Conservation (phyloP, 2,329 filamentous ascomycete genomes). For the Fusarium chlamydosporum region DNA sequence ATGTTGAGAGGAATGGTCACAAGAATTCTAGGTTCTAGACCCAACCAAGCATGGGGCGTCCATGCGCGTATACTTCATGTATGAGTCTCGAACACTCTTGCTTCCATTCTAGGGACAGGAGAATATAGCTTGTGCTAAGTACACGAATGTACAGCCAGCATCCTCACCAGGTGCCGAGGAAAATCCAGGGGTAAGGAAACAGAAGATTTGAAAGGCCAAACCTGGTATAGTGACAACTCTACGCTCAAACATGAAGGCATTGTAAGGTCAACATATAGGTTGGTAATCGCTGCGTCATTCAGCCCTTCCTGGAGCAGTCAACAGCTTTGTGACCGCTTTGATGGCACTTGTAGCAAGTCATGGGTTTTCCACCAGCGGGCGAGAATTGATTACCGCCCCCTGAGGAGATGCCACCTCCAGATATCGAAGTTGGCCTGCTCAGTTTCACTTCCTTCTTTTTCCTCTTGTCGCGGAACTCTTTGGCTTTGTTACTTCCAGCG, state of each 20-base stretch:
- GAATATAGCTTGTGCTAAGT: not conserved
- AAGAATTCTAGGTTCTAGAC: not conserved
- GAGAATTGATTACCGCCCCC: slow-evolving; percentile 49
- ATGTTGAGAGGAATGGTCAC: not conserved
- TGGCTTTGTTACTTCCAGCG: slow-evolving; percentile 53
- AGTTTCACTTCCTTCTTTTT: slow-evolving; percentile 77
- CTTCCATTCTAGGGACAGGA: not conserved
- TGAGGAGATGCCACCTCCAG: slow-evolving; percentile 63
- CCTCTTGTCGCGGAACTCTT: slow-evolving; percentile 70
- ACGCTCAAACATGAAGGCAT: not conserved
- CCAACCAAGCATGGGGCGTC: not conserved
- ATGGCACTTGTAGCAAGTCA: slow-evolving; percentile 73
- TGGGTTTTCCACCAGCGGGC: slow-evolving; percentile 44
- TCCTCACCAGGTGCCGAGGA: not conserved
- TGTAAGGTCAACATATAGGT: not conserved
- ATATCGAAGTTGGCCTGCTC: slow-evolving; percentile 72
- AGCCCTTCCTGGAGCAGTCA: slow-evolving; percentile 64
- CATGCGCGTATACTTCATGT: not conserved
- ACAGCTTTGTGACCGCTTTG: slow-evolving; percentile 71
- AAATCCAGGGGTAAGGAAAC: not conserved
- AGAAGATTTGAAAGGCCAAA: slow-evolving; percentile 1
- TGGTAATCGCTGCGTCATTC: slow-evolving; percentile 8
- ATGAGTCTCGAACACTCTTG: not conserved
- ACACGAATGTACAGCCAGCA: not conserved
- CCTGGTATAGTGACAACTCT: slow-evolving; percentile 3